phyloP scores from a whole-genome alignment of 2,329 filamentous ascomycete genomes.

The Truncatella angustata region DNA sequence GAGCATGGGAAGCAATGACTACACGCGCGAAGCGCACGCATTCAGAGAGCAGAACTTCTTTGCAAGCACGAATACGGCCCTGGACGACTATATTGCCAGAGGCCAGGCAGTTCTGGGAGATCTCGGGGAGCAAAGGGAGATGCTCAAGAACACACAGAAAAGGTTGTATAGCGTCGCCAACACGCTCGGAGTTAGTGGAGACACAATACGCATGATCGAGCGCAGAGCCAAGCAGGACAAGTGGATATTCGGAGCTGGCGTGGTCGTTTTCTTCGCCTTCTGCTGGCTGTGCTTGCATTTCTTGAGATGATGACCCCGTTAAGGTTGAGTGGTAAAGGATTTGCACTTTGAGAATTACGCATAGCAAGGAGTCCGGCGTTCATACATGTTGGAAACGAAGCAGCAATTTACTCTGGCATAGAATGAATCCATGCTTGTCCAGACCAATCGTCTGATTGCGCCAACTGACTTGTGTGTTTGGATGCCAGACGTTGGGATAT shows the following conservation, averaged over 20 bases:
- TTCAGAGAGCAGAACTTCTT: constrained; percentile 90
- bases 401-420: too few relatives aligned
- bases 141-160: constrained; percentile 92
- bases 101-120: constrained; percentile 89
- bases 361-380: constrained; percentile 18
- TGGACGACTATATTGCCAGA: constrained; percentile 92
- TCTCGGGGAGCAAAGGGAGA: constrained; percentile 84
- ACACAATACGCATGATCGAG: constrained; percentile 97
- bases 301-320: constrained; percentile 52
- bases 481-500: too few relatives aligned
- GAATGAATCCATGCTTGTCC: too few relatives aligned
- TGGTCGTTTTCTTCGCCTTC: constrained; percentile 83
- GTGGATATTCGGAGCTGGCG: constrained; percentile 93
- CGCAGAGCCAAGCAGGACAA: constrained; percentile 90
- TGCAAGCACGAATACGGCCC: constrained; percentile 72
- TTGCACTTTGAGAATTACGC: not conserved
- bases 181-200: constrained; percentile 87
- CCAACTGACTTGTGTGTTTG: too few relatives aligned
- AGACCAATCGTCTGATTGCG: too few relatives aligned
- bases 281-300: constrained; percentile 90
- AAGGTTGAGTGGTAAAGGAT: not conserved
- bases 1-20: constrained; percentile 56
- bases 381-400: not conserved
- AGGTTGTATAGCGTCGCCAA: constrained; percentile 90
- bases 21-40: constrained; percentile 75